Percentiles rank a stretch among this genome's conserved stretches.
These are phyloP conservation scores for Aegilops speltoides DNA, from an alignment of 176 grass and related monocot species.

Conservation along the genomic window DNA sequence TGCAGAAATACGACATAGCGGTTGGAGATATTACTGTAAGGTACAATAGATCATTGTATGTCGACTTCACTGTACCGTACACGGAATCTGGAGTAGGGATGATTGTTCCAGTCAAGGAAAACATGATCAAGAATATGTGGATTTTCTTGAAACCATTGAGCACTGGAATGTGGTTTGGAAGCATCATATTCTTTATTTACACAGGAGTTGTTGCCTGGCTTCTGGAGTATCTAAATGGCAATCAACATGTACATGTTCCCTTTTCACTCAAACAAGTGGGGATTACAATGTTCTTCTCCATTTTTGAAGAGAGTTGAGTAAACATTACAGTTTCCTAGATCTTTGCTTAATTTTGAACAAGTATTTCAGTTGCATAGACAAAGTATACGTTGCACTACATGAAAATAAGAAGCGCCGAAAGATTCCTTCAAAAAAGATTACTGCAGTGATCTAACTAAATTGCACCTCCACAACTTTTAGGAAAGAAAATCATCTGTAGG, in stretches of 20 bases:
- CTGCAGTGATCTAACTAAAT: background rate
- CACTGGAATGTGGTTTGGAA: constrained; percentile 29
- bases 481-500: background rate
- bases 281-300: constrained; percentile 17
- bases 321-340: background rate
- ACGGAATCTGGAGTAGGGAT: constrained; percentile 46
- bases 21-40: constrained; percentile 50
- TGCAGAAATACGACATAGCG: constrained; percentile 27
- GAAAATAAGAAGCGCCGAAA: background rate
- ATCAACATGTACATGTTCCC: background rate
- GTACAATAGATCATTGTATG: constrained; percentile 38
- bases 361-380: constrained; percentile 9
- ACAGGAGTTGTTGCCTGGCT: constrained; percentile 44
- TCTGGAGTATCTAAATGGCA: constrained; percentile 30
- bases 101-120: constrained; percentile 39
- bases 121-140: constrained; percentile 23
- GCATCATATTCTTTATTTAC: constrained; percentile 40
- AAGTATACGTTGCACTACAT: background rate
- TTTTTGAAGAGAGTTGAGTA: constrained; percentile 33
- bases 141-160: constrained; percentile 46
- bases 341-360: background rate
- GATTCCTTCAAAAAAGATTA: background rate
- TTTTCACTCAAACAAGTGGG: constrained; percentile 19
- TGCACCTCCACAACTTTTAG: background rate
- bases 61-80: constrained; percentile 55